Conservation (phyloP, 495 filamentous ascomycete species). For the Aspergillus steynii region DNA sequence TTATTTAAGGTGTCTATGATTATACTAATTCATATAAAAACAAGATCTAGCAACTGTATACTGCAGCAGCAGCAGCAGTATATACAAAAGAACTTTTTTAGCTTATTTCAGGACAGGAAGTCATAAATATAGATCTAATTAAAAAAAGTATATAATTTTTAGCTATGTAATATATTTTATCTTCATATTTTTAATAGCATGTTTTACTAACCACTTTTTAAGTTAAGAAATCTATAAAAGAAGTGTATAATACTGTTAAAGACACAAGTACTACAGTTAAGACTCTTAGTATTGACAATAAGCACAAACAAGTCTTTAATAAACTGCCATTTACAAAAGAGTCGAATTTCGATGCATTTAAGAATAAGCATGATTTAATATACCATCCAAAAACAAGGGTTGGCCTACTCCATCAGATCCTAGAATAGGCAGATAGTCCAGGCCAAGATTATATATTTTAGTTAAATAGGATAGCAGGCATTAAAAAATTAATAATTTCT, state of each 20-base stretch:
- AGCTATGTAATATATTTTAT: not conserved
- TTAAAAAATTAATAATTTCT: constrained; percentile 32
- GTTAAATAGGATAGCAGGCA: constrained; percentile 48
- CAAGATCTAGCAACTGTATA: not conserved
- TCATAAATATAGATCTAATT: not conserved
- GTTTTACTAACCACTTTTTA: not conserved
- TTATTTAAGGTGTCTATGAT: not conserved
- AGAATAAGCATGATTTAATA: not conserved
- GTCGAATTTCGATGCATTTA: not conserved
- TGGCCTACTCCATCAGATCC: not conserved
- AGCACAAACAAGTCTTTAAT: not conserved
- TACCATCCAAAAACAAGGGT: constrained; percentile 1
- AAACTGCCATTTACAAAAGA: not conserved
- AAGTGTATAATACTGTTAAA: not conserved
- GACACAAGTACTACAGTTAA: not conserved
- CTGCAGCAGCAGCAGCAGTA: not conserved
- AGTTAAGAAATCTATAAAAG: constrained; percentile 1
- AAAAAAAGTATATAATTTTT: not conserved
- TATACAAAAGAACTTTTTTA: not conserved
- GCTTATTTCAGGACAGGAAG: not conserved
- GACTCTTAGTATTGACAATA: not conserved
- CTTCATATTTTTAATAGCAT: not conserved
- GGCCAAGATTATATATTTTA: constrained; percentile 33
- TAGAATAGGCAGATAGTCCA: not conserved
- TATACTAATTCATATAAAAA: not conserved